Evolutionary conservation across 2,329 filamentous ascomycete genomes (phyloP).

Genomic region (Monosporascus sp.): DNA sequence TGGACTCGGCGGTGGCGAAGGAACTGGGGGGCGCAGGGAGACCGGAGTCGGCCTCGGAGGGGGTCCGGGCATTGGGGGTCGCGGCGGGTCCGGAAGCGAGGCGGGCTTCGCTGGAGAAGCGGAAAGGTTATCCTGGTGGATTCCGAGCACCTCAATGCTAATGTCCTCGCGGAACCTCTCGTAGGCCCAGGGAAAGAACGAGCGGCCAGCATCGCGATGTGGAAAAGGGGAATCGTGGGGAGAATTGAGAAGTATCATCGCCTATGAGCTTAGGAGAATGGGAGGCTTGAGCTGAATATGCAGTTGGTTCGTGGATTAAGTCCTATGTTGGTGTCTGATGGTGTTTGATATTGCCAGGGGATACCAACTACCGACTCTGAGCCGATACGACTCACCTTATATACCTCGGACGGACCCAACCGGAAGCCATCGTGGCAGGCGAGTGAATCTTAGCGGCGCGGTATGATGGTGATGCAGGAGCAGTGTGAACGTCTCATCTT

Average conservation of each 20-base stretch:
- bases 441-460: background rate
- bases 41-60: background rate
- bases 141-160: background rate
- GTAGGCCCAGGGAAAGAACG: background rate
- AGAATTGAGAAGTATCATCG: too few relatives aligned
- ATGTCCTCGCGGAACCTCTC: background rate
- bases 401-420: too few relatives aligned
- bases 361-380: too few relatives aligned
- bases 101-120: background rate
- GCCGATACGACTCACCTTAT: too few relatives aligned
- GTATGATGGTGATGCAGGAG: background rate
- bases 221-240: background rate
- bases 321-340: too few relatives aligned
- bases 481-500: background rate
- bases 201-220: background rate
- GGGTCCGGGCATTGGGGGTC: background rate
- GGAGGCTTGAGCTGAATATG: too few relatives aligned
- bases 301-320: too few relatives aligned
- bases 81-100: background rate
- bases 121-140: background rate
- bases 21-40: conserved; percentile 20
- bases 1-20: conserved; percentile 26
- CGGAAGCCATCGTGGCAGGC: background rate
- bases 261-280: too few relatives aligned
- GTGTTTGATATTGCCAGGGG: too few relatives aligned